Evolutionary conservation across 2,329 filamentous ascomycete species (phyloP), one percentile per base, ranked within the genome.

Genomic region (Geosmithia flava): DNA sequence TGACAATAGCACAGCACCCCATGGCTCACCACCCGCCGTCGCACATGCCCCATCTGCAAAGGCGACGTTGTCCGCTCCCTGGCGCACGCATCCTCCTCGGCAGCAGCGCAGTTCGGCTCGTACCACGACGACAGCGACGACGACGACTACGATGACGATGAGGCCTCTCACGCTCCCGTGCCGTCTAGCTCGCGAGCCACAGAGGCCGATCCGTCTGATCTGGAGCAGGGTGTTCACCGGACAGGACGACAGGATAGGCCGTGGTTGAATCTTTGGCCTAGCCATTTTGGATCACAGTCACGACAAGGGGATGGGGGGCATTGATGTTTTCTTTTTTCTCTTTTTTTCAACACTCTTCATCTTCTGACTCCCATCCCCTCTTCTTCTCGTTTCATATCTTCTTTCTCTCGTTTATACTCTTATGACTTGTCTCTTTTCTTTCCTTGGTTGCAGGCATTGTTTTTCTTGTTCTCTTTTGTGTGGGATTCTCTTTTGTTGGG

Each of bases 41-140:
- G 93, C 53, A 98, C 93, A n/a, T 98, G 93, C 58, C 93, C 93
- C 1, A 97, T 98, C 51, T 98, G 93, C 70, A 98, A 98, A 69
- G 89, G 90, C 45, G 93, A 98, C 61, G 93, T 98, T 37, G 91
- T 98, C 16, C 71, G 77, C 29, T 81, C 78, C 8, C 64, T 88
- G 53, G 75, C 80, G 17, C 72, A 70, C 30, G 71, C 72, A 10
- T 68, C 70, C 15, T 65, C 72, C 6, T 75, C 72, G 2, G 69
- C 66, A 41, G 73, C 74, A 41, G 73, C 74, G 16, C 66, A 71
- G 30, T 77, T 78, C 50, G 75, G 76, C 44, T 66, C 72, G 2
- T 78, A 77, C 50, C 70, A 64, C n/a, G 75, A 78, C 48, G 73
- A 75, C 44, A 69, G 67, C 37, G 68, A 70, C 20, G 69, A 75